Evolutionary conservation across 179 eudicot genomes (phyloP).

Genomic region (Drosera spatulata): DNA sequence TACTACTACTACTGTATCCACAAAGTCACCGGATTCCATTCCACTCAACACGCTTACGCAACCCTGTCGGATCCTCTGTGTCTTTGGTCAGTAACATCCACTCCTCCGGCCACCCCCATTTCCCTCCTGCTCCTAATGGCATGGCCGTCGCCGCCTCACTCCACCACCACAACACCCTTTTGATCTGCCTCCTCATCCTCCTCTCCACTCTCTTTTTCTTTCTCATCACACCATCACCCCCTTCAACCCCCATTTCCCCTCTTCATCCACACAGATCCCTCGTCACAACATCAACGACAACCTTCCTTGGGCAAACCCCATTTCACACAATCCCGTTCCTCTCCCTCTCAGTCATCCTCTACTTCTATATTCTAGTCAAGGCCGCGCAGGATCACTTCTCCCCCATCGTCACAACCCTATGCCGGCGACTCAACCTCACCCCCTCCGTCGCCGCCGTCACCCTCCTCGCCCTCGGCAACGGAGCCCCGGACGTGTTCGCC

Average conservation of each 20-base stretch:
- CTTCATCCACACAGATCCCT: constrained; percentile 30
- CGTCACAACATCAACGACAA: constrained; percentile 18
- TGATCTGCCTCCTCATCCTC: constrained; percentile 21
- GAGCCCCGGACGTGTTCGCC: constrained; percentile 89
- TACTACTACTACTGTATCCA: too few species aligned
- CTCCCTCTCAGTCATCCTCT: constrained; percentile 34
- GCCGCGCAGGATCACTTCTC: constrained; percentile 76
- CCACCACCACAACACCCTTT: constrained; percentile 3
- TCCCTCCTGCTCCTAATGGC: constrained; percentile 21
- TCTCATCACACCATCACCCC: constrained; percentile 15
- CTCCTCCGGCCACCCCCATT: too few species aligned
- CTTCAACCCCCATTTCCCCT: constrained; percentile 6
- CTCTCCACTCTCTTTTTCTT: constrained; percentile 32
- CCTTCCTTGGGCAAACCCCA: constrained; percentile 22
- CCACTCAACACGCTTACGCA: too few species aligned
- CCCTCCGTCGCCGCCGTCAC: constrained; percentile 90
- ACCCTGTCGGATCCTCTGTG: too few species aligned
- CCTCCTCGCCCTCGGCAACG: constrained; percentile 77
- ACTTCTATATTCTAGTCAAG: constrained; percentile 60
- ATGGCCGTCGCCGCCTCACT: constrained; percentile 17
- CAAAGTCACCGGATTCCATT: too few species aligned
- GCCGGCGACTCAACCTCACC: constrained; percentile 40
- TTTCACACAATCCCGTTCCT: constrained; percentile 45
- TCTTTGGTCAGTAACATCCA: too few species aligned
- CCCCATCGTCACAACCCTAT: constrained; percentile 48